These are phyloP conservation scores for Backusella luteola DNA, from an alignment of 192 early-diverging fungal species.

Conservation along the genomic window DNA sequence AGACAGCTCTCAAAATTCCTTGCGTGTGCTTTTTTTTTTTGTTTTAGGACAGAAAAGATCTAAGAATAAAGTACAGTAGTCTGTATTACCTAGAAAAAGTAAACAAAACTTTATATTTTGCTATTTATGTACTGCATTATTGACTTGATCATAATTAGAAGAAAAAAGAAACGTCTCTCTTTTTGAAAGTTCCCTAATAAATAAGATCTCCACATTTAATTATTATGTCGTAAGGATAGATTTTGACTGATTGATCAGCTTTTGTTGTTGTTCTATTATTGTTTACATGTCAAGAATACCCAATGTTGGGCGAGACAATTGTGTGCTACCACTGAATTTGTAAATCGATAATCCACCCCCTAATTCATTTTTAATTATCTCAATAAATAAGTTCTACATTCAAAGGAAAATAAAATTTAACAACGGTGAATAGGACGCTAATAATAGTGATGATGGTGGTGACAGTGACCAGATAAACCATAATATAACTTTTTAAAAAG, in stretches of 20 bases:
- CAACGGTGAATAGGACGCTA: background rate
- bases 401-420: background rate
- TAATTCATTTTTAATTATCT: background rate
- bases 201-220: background rate
- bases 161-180: background rate
- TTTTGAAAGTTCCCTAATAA: background rate
- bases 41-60: no score
- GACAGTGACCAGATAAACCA: background rate
- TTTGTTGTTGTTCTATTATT: background rate
- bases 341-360: background rate
- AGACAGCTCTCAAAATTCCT: no score
- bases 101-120: background rate
- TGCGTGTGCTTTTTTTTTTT: no score
- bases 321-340: background rate
- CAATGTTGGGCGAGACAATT: background rate
- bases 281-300: background rate
- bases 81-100: background rate
- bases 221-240: background rate
- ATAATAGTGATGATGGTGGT: background rate
- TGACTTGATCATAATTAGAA: background rate
- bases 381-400: background rate
- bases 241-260: background rate
- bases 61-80: background rate
- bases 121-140: background rate
- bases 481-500: background rate